Evolutionary conservation across 371 early-diverging fungal species (phyloP).

Genomic region (Nematocida minor): DNA sequence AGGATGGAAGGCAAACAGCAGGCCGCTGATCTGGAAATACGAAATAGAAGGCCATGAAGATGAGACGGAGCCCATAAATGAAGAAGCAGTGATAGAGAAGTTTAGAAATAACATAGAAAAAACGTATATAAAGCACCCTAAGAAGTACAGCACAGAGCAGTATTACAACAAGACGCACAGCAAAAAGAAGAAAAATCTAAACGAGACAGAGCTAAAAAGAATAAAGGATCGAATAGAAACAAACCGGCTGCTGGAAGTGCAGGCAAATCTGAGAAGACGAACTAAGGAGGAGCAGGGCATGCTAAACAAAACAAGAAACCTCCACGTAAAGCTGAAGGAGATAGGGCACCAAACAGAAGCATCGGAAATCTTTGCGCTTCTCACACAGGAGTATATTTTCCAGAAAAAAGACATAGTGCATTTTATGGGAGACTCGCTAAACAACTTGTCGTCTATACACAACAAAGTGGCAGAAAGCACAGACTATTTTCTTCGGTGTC

Average conservation of each 20-base stretch:
- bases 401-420: conserved; percentile 28
- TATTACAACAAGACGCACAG: neutral
- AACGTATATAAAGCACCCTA: neutral
- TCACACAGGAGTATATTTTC: conserved; percentile 8
- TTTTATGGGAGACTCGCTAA: neutral
- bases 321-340: conserved; percentile 36
- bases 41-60: conserved; percentile 23
- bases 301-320: neutral
- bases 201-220: neutral
- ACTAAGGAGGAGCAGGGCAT: neutral
- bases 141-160: neutral
- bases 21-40: conserved; percentile 11
- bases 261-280: neutral
- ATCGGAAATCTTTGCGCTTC: conserved; percentile 12
- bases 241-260: neutral
- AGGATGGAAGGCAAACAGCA: neutral
- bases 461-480: neutral
- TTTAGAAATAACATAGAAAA: conserved; percentile 2
- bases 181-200: neutral
- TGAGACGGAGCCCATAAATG: neutral
- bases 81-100: neutral
- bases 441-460: neutral
- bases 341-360: conserved; percentile 23
- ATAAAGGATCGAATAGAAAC: neutral
- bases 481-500: conserved; percentile 16